Evolutionary conservation across 2,329 filamentous ascomycete genomes (phyloP), one percentile per base, ranked within the genome.

Genomic region (Xylaria sp.): DNA sequence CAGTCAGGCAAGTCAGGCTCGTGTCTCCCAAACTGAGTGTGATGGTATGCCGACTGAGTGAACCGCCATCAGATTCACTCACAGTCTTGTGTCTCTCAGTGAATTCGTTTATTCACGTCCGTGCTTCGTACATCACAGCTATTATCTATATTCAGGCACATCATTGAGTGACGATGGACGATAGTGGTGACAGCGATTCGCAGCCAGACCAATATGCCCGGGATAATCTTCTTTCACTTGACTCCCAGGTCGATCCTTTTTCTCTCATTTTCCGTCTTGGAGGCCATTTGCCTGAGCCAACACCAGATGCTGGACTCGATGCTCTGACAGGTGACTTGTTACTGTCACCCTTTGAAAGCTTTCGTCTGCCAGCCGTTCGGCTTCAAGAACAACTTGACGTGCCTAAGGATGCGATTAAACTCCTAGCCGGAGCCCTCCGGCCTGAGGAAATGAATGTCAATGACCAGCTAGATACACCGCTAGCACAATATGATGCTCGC

Each of bases 191-290:
- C 9, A 30, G 23, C 7, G 55, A 49, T 55, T 55, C 58, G 9
- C 59, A 42, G 19, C 59, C 58, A 42, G 67, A 69, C 47, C 65
- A 67, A 52, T 71, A 70, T 59, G 70, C 69, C 13, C 67, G 67
- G 13, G 51, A 54, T 9, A 71, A 70, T 30, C 55, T 52, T 48
- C 48, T 72, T 46, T 63, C 69, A 16, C 50, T 67, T 18, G 65
- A 72, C 57, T 70, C 64, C n/a, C 62, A 59, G 11, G 52, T 62
- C n/a, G 42, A 65, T n/a, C 56, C 64, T 34, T 61, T 65, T 10
- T 59, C 52, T 49, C 59, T 68, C 4, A 19, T 63, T 42, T 19
- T 55, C 7, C 51, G 56, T 18, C 55, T 68, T 11, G 52, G 59
- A 46, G 19, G 30, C 11, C 52, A 57, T 44, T 39, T 55, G 52